Base-by-base conservation (phyloP, 2,329 filamentous ascomycete species). In the Sclerotiophoma versabilis region DNA sequence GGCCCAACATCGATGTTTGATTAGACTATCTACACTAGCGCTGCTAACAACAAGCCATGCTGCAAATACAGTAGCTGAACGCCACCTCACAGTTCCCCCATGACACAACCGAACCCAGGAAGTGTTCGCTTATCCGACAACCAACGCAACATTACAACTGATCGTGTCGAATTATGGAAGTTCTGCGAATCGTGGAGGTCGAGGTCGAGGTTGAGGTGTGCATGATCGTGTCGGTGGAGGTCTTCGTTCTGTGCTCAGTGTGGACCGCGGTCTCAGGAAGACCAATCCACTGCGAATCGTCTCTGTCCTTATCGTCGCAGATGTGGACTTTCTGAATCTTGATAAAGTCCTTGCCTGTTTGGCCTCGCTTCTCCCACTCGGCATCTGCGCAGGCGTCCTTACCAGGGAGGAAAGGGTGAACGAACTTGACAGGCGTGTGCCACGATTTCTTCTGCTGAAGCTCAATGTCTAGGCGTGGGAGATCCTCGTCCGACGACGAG, bases 351-450 rank as follows among this genome's bases (percentile, higher is more conserved):
- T 54, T 25, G 14, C 27, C 4, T 15, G 11, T 26, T 60, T 54
- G 29, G 12, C 62, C 59, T 10, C 57, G 57, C 32, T 64, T 61
- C 49, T 67, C 60, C 66, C 66, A 69, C 38, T 66, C 58, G 6
- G 64, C 63, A 11, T 61, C 49, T 22, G 58, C 60, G 26, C 66
- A 69, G 14, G 63, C 30, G 0, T 19, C 14, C 12, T 20, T 32
- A 2, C 15, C 46, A 1, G 42, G 17, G 2, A 45, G 14, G 32
- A 51, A 68, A 4, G 66, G 66, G 15, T 65, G 53, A 4, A 29
- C 6, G 32, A 69, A 57, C 15, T 19, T 34, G 45, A 68, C 64
- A 6, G 47, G 49, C 19, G 34, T 59, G 36, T 65, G 60, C 57
- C 60, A 64, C 2, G 66, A 64, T 3, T 17, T 26, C 33, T 63